Percentiles rank a stretch among this genome's conserved stretches.
These are phyloP conservation scores for Corchorus capsularis DNA, from an alignment of 345 rosid species.

Conservation along the genomic window DNA sequence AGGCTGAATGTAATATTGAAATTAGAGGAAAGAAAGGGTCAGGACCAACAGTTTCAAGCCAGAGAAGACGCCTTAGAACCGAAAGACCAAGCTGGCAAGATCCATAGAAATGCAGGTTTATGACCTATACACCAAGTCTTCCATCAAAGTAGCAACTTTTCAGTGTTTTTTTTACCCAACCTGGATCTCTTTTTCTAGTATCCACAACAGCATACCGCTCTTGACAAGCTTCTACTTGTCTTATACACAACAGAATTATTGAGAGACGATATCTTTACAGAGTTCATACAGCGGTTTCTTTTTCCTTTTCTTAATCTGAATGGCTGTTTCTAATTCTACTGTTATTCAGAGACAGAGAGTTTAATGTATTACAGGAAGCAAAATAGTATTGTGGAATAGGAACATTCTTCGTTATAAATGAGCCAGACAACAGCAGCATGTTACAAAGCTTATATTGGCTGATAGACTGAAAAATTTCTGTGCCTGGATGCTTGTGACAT, in stretches of 20 bases:
- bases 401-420: neutral
- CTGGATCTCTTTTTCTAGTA: neutral
- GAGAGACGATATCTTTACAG: neutral
- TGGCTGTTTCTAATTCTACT: neutral
- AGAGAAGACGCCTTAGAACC: conserved; percentile 23
- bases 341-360: neutral
- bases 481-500: neutral
- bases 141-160: neutral
- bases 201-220: neutral
- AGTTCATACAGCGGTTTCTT: neutral
- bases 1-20: conserved; percentile 21
- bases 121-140: neutral
- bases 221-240: neutral
- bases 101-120: conserved; percentile 6
- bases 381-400: neutral
- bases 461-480: neutral
- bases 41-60: conserved; percentile 20
- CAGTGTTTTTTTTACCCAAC: neutral
- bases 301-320: neutral
- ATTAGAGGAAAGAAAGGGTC: conserved; percentile 31
- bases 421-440: neutral
- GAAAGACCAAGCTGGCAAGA: conserved; percentile 29
- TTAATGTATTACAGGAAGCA: neutral
- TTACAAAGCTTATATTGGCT: neutral
- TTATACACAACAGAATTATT: neutral